Percentiles rank a stretch among this genome's conserved stretches.
Evolutionary conservation across 306 rosid genomes (phyloP).

Genomic region (Medicago ruthenica): DNA sequence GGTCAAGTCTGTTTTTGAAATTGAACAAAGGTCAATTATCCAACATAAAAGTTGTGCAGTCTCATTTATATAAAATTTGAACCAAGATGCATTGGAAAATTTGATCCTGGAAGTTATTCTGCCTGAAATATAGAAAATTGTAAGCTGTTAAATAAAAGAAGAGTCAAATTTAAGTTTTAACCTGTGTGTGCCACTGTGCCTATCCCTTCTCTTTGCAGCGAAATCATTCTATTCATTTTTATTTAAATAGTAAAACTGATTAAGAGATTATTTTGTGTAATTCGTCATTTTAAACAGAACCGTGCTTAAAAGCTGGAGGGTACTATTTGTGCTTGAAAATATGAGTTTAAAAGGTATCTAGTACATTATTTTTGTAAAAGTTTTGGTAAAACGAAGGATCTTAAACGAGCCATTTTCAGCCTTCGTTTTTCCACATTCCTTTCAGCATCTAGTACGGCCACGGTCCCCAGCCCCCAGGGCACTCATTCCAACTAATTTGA

Average conservation of each 20-base stretch:
- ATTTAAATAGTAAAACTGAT: conserved; percentile 7
- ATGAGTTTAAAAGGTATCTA: background rate
- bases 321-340: background rate
- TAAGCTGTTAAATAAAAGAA: conserved; percentile 36
- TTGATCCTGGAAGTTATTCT: background rate
- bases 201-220: conserved; percentile 9
- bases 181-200: background rate
- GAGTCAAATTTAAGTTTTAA: background rate
- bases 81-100: background rate
- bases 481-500: background rate
- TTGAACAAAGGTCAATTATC: conserved; percentile 11
- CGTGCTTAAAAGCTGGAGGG: background rate
- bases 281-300: background rate
- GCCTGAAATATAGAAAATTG: conserved; percentile 33
- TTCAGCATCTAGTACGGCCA: background rate
- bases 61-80: conserved; percentile 12
- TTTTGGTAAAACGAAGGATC: background rate
- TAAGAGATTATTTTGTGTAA: conserved; percentile 15
- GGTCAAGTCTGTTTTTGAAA: conserved; percentile 21
- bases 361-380: background rate
- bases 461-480: too few species aligned
- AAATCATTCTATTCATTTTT: conserved; percentile 26
- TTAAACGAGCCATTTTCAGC: conserved; percentile 9
- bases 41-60: conserved; percentile 20
- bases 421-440: background rate